Evolutionary conservation across 2,329 filamentous ascomycete genomes (phyloP).

Genomic region (Phyllachora maydis): DNA sequence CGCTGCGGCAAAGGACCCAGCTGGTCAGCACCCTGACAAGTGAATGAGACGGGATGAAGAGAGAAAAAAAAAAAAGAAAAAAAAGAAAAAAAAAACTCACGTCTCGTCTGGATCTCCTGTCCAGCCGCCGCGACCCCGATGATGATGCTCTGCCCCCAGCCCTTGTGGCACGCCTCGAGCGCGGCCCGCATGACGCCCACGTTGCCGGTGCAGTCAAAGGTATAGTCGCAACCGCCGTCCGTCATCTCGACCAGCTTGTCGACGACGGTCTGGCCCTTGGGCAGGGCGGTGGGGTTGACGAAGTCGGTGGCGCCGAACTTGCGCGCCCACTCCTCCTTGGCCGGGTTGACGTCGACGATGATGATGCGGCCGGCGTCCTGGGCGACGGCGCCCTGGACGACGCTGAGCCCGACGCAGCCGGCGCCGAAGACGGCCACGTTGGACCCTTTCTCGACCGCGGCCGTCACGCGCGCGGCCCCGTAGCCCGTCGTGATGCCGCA

Average conservation of each 20-base stretch:
- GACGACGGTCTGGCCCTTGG: slow-evolving; percentile 57
- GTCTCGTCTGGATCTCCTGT: slow-evolving; percentile 84
- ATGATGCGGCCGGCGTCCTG: slow-evolving; percentile 67
- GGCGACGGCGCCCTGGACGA: slow-evolving; percentile 81
- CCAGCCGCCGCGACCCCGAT: slow-evolving; percentile 94
- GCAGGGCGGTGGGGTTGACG: slow-evolving; percentile 70
- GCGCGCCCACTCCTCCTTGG: slow-evolving; percentile 76
- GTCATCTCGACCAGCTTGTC: slow-evolving; percentile 95
- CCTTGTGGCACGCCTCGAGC: slow-evolving; percentile 96
- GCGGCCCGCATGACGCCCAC: slow-evolving; percentile 90
- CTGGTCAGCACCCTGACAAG: slow-evolving; percentile 6
- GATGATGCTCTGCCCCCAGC: slow-evolving; percentile 94
- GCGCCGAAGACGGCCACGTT: slow-evolving; percentile 88
- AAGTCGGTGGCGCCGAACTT: slow-evolving; percentile 97
- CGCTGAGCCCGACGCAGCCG: slow-evolving; percentile 85
- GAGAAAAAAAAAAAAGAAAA: slow-evolving; percentile 2
- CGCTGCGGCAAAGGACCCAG: slow-evolving; percentile 15
- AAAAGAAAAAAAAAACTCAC: slow-evolving; percentile 32
- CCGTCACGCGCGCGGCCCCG: slow-evolving; percentile 84
- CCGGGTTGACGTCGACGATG: slow-evolving; percentile 56
- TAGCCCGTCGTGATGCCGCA: slow-evolving; percentile 98
- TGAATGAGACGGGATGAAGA: no score
- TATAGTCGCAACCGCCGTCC: slow-evolving; percentile 95
- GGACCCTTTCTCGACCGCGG: slow-evolving; percentile 74
- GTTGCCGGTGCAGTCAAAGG: slow-evolving; percentile 97